Percentiles rank a stretch among this genome's conserved stretches.
Conservation (phyloP, 2,329 filamentous ascomycete genomes). For the Trichoderma atroviride region DNA sequence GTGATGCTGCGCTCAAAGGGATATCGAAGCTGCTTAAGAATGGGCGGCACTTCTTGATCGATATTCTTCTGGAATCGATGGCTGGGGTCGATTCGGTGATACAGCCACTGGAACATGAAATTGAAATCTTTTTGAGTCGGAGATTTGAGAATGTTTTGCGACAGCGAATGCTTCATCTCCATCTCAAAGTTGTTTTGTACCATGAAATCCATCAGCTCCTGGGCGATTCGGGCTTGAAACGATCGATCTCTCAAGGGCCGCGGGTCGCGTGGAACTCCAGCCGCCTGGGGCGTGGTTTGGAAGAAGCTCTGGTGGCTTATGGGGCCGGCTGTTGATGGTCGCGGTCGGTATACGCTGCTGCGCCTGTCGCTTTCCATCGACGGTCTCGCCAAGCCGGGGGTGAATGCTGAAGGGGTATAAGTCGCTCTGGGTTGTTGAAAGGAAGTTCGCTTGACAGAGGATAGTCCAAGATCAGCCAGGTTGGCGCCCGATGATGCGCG, state of each 20-base stretch:
- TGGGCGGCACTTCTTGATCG: constrained; percentile 89
- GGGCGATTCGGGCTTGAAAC: constrained; percentile 80
- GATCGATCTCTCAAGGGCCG: constrained; percentile 79
- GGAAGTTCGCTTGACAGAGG: constrained; percentile 82
- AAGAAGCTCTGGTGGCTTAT: constrained; percentile 90
- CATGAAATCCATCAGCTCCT: constrained; percentile 89
- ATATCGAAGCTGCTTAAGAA: constrained; percentile 91
- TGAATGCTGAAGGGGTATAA: constrained; percentile 55
- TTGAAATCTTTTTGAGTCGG: constrained; percentile 99
- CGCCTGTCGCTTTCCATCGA: constrained; percentile 62
- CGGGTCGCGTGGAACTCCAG: constrained; percentile 83
- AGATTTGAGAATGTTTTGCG: constrained; percentile 86
- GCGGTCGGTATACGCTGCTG: constrained; percentile 78
- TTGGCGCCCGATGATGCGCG: constrained; percentile 83
- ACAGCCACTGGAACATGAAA: constrained; percentile 96
- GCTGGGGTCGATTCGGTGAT: constrained; percentile 90
- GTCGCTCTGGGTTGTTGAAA: constrained; percentile 75
- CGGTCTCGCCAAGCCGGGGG: constrained; percentile 57
- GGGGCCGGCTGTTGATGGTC: constrained; percentile 69
- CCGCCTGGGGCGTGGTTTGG: constrained; percentile 78
- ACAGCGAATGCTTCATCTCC: constrained; percentile 94
- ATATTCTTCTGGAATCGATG: constrained; percentile 94
- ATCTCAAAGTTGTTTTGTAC: constrained; percentile 94
- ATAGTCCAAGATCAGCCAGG: constrained; percentile 76
- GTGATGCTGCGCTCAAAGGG: constrained; percentile 95